phyloP scores from a whole-genome alignment of 192 early-diverging fungal species.

The Coemansia sp. region DNA sequence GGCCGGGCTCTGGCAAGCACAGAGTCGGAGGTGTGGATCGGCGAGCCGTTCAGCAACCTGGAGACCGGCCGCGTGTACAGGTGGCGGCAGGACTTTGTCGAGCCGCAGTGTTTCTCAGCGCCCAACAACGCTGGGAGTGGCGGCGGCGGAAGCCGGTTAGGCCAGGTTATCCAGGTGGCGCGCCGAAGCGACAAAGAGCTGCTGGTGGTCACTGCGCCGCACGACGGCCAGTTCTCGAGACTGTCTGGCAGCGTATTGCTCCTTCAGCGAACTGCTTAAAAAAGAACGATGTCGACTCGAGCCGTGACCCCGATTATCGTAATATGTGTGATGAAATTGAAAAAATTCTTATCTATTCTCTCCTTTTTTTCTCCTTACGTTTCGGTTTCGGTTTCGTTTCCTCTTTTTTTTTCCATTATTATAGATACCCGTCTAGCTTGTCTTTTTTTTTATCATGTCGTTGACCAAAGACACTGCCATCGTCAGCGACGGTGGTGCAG shows the following conservation, averaged over 20 bases:
- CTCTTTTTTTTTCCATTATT: constrained; percentile 18
- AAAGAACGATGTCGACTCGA: too few relatives aligned
- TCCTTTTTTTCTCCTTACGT: constrained; percentile 6
- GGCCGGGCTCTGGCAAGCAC: constrained; percentile 42
- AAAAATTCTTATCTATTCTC: constrained; percentile 1
- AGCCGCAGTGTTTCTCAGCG: constrained; percentile 25
- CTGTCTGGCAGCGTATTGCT: constrained; percentile 36
- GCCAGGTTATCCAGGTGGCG: constrained; percentile 18
- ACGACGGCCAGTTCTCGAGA: constrained; percentile 50
- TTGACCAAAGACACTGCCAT: neutral
- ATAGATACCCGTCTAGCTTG: too few relatives aligned
- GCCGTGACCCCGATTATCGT: neutral
- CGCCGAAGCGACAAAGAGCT: constrained; percentile 3
- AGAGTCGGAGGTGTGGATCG: constrained; percentile 44
- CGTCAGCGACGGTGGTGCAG: too few relatives aligned
- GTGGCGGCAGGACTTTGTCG: constrained; percentile 16
- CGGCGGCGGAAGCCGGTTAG: constrained; percentile 27
- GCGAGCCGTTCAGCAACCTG: constrained; percentile 47
- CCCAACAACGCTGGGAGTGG: too few relatives aligned
- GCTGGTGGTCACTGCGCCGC: constrained; percentile 37
- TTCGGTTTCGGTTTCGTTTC: constrained; percentile 2
- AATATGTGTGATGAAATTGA: neutral
- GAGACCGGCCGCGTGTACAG: constrained; percentile 44
- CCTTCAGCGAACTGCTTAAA: constrained; percentile 12
- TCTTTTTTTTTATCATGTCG: neutral